phyloP scores from a whole-genome alignment of 1,284 basidiomycete genomes.

The Paramarasmius palmivorus region DNA sequence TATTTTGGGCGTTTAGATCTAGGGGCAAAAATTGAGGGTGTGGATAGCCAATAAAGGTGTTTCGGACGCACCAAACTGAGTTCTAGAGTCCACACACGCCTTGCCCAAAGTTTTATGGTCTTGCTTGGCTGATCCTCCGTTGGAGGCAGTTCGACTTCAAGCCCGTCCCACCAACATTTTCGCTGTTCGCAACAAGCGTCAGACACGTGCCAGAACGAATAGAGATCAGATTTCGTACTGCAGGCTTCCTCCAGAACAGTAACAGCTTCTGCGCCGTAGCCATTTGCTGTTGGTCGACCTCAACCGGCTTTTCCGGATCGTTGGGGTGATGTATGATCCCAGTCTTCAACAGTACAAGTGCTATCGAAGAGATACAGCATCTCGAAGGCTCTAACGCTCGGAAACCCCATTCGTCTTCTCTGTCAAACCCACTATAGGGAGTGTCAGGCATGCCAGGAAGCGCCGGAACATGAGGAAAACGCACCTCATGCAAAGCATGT shows the following conservation, averaged over 20 bases:
- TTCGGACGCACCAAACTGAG: constrained; percentile 75
- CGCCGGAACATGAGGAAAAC: constrained; percentile 20
- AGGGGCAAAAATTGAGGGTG: too few relatives aligned
- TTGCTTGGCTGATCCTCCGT: constrained; percentile 30
- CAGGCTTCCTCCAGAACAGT: constrained; percentile 98
- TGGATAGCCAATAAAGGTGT: not conserved
- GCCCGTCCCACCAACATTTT: constrained; percentile 99
- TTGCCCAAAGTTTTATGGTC: constrained; percentile 89
- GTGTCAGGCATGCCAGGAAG: constrained; percentile 4
- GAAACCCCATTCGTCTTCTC: constrained; percentile 97
- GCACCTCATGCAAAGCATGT: constrained; percentile 99
- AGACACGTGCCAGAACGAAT: not conserved
- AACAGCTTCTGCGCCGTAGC: constrained; percentile 96
- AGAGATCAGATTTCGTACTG: constrained; percentile 56
- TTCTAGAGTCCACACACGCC: constrained; percentile 98
- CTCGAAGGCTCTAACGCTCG: constrained; percentile 92
- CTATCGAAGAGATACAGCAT: constrained; percentile 98
- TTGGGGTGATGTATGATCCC: constrained; percentile 82
- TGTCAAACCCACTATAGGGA: constrained; percentile 82
- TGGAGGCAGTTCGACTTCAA: constrained; percentile 82
- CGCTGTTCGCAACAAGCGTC: constrained; percentile 49
- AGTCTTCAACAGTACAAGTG: constrained; percentile 95
- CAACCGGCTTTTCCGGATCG: constrained; percentile 62
- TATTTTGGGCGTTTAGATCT: not conserved
- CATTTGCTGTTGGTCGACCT: constrained; percentile 91